phyloP scores from a whole-genome alignment of 345 rosid genomes.

The Aurinia saxatilis region DNA sequence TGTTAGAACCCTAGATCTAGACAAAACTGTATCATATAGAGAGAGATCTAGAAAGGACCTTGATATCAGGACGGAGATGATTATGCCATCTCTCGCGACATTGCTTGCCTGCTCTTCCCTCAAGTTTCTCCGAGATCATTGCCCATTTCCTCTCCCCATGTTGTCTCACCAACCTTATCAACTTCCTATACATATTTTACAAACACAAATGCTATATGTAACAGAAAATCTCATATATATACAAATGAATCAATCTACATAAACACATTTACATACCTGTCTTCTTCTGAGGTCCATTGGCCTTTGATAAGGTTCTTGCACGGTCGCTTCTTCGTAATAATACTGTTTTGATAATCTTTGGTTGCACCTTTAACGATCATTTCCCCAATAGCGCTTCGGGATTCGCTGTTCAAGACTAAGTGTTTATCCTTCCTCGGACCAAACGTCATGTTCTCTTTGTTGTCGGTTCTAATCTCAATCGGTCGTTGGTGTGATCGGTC shows the following conservation, averaged over 20 bases:
- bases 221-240: background rate
- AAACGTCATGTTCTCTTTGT: conserved; percentile 33
- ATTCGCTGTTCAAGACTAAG: conserved; percentile 17
- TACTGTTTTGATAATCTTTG: conserved; percentile 29
- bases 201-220: background rate
- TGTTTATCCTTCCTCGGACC: conserved; percentile 20
- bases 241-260: background rate
- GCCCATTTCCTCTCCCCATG: conserved; percentile 91
- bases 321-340: conserved; percentile 36
- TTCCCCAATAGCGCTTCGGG: conserved; percentile 26
- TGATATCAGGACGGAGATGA: conserved; percentile 89
- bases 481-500: conserved; percentile 12
- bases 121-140: conserved; percentile 63
- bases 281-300: conserved; percentile 95
- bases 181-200: conserved; percentile 40
- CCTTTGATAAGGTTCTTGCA: conserved; percentile 67
- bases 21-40: background rate
- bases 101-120: conserved; percentile 91
- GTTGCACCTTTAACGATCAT: conserved; percentile 11
- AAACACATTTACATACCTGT: conserved; percentile 39
- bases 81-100: conserved; percentile 99
- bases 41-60: conserved; percentile 46
- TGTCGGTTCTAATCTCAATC: conserved; percentile 17
- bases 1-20: background rate
- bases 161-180: conserved; percentile 71